These are phyloP conservation scores for Corymbia calophylla DNA, from an alignment of 441 rosid genomes.

Conservation along the genomic window DNA sequence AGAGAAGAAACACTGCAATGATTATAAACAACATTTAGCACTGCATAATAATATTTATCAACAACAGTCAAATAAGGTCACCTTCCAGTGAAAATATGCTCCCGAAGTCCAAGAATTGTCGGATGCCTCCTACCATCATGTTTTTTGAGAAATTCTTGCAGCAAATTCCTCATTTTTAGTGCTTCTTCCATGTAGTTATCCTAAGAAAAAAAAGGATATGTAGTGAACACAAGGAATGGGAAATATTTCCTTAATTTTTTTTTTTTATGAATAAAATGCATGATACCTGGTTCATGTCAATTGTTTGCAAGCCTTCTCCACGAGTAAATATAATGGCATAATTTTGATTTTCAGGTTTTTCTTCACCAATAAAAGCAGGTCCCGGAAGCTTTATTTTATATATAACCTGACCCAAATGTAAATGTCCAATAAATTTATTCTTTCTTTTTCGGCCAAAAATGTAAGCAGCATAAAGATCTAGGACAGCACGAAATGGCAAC, in stretches of 20 bases:
- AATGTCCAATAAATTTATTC: not conserved
- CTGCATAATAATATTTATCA: not conserved
- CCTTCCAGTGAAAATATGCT: conserved; percentile 99
- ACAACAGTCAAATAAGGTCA: conserved; percentile 8
- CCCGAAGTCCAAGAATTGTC: conserved; percentile 97
- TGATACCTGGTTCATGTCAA: conserved; percentile 96
- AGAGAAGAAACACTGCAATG: conserved; percentile 95
- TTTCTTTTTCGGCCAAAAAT: not conserved
- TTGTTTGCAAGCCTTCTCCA: conserved; percentile 98
- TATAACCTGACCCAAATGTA: conserved; percentile 49
- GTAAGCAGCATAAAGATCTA: not conserved
- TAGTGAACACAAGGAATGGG: not conserved
- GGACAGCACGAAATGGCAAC: not conserved
- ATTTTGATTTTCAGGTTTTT: conserved; percentile 98
- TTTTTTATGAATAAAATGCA: not conserved
- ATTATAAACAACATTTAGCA: conserved; percentile 1
- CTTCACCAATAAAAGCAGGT: conserved; percentile 93
- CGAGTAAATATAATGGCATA: conserved; percentile 96
- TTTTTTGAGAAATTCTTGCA: conserved; percentile 89
- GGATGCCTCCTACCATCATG: conserved; percentile 93
- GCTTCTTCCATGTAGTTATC: conserved; percentile 99
- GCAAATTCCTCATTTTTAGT: conserved; percentile 93
- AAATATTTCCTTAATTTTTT: not conserved
- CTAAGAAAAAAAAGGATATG: conserved; percentile 21
- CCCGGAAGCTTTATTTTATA: conserved; percentile 97